Evolutionary conservation across 2,329 filamentous ascomycete genomes (phyloP), one percentile per base, ranked within the genome.

Genomic region (Mycocentrospora acerina): DNA sequence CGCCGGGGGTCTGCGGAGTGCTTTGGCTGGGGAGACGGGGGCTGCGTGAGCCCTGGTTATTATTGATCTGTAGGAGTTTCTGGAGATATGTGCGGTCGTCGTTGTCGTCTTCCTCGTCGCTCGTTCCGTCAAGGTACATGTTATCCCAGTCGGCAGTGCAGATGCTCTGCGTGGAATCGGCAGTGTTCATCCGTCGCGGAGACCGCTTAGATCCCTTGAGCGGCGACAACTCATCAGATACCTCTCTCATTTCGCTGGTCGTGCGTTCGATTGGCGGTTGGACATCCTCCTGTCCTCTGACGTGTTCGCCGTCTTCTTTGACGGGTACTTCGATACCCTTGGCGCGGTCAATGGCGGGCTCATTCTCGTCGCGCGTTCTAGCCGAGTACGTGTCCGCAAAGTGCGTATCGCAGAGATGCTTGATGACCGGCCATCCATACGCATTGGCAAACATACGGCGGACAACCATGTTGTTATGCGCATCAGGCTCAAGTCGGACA

Each of bases 381-480:
- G 86, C 83, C 2, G 77, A 71, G 32, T 79, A 79, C 1, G 82
- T 83, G 60, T 94, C 86, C 37, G 83, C 86, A 63, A 98, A 98
- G 69, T 98, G 93, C 0, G 89, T 90, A 57, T 97, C 90, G 35
- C 93, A 91, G 14, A 97, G 72, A 68, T 98, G 93, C 69, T 96
- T 90, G 33, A 97, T 75, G 1, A 98, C 93, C 1, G 93, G 93
- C 93, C 93, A 98, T 2, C 93, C 93, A 57, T 95, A 95, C 0
- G 93, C 93, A 60, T 98, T 98, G 40, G 90, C 85, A 65, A 98
- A 98, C 84, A 90, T 95, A 39, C 93, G 85, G 12, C 93, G 85
- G 16, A 98, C 93, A 44, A 97, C 86, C 52, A 98, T 95, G 67
- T 98, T 98, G 69, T 98, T 98, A 71, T 98, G 93, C 0, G 93